Base-by-base conservation (phyloP, 2,329 filamentous ascomycete genomes). In the Cladophialophora psammophila region DNA sequence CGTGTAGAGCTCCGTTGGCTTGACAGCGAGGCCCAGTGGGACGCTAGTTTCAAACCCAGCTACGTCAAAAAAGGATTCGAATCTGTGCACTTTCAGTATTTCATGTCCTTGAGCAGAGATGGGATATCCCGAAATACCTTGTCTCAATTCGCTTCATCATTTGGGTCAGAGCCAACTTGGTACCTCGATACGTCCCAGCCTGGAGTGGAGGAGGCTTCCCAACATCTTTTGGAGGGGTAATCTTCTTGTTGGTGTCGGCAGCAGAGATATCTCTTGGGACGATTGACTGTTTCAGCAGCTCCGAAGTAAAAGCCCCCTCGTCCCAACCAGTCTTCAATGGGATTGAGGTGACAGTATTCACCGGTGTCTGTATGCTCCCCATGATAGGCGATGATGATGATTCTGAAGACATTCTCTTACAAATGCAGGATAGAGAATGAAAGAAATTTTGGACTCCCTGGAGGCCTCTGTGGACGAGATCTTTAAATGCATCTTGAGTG, bases 121-220 rank as follows among this genome's bases (percentile, higher is more conserved):
- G 15, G 10, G 15, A 6, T 35, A 18, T 26, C 31, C 15, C 32
- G 10, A 4, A 9, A 50, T 57, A 63, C 60, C 60, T 57, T 36
- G 38, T 57, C 32, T 63, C 52, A n/a, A 63, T 57, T 5, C 60
- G 60, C 31, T 50, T 63, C 58, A 26, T 68, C 54, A 31, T 54
- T 57, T 57, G 65, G 15, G 50, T 70, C 61, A 45, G 48, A 8
- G 70, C 69, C 40, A 72, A 31, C 58, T 70, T 60, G 13, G 70
- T 72, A 13, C 70, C 70, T 13, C 42, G 56, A 45, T 67, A 72
- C 15, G 70, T 70, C 32, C 70, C 70, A 15, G 60, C 57, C 32
- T 54, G 34, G 15, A 72, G 32, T 34, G 60, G 56, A 38, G 48
- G 57, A 45, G 54, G 50, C 26, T 60, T 62, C 32, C 36, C 60